Conservation (phyloP, 306 rosid species). For the Mimosa pudica region DNA sequence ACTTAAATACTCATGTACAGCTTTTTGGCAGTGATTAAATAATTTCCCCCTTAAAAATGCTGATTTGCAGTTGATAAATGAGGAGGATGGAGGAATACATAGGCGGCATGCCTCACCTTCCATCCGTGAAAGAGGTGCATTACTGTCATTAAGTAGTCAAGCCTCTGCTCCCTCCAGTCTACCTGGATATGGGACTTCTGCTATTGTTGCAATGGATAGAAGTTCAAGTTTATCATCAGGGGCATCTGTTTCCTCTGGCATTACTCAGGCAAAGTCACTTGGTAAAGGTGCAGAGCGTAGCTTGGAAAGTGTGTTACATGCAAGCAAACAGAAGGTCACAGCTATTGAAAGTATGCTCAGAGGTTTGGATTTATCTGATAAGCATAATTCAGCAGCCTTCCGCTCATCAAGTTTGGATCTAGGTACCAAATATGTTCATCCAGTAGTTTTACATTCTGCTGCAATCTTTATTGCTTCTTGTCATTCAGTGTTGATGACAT, state of each 20-base stretch:
- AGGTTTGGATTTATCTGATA: constrained; percentile 90
- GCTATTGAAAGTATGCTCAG: constrained; percentile 99
- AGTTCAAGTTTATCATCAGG: constrained; percentile 88
- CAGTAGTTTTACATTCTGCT: constrained; percentile 32
- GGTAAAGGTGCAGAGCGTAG: constrained; percentile 88
- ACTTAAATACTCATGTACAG: constrained; percentile 36
- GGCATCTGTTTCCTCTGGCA: constrained; percentile 77
- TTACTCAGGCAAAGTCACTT: constrained; percentile 74
- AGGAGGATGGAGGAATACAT: constrained; percentile 98
- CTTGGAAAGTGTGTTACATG: constrained; percentile 91
- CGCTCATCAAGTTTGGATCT: constrained; percentile 97
- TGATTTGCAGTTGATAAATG: constrained; percentile 80
- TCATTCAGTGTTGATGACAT: constrained; percentile 21
- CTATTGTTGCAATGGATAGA: constrained; percentile 98
- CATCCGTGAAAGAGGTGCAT: constrained; percentile 86
- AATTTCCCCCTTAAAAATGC: constrained; percentile 32
- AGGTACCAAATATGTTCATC: constrained; percentile 77
- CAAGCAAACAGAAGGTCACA: constrained; percentile 94
- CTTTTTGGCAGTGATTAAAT: constrained; percentile 28
- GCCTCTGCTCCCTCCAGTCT: constrained; percentile 72
- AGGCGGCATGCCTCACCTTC: constrained; percentile 99
- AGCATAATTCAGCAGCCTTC: constrained; percentile 64
- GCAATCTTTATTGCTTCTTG: constrained; percentile 25
- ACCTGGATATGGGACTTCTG: constrained; percentile 99
- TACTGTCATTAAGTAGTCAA: constrained; percentile 59